These are phyloP conservation scores for Eutypa lata DNA, from an alignment of 2,329 filamentous ascomycete genomes.

Conservation along the genomic window DNA sequence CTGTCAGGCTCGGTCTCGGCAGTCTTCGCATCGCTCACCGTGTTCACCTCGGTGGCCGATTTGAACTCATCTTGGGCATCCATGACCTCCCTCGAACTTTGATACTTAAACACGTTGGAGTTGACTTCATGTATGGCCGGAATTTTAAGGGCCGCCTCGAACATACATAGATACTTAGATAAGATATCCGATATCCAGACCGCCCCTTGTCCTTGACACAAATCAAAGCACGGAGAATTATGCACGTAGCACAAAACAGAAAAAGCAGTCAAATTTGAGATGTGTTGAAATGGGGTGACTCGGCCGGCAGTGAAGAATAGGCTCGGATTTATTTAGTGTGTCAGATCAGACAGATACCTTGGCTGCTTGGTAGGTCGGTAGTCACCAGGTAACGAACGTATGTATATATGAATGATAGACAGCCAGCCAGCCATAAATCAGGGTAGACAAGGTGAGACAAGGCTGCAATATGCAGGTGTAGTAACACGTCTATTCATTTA, in stretches of 20 bases:
- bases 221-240: neutral
- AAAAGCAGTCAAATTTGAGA: too few species aligned
- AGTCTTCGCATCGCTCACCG: conserved; percentile 8
- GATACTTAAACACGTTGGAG: conserved; percentile 1
- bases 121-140: neutral
- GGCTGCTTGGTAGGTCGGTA: too few species aligned
- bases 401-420: too few species aligned
- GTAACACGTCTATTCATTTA: neutral
- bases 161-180: neutral
- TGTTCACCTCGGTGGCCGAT: conserved; percentile 3
- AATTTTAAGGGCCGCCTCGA: neutral
- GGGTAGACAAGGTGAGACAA: neutral
- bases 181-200: too few species aligned
- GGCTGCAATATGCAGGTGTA: neutral
- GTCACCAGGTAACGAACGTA: too few species aligned
- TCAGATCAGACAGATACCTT: too few species aligned
- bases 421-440: too few species aligned
- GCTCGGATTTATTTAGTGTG: too few species aligned
- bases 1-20: conserved; percentile 28
- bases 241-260: too few species aligned
- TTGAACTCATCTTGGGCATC: conserved; percentile 17
- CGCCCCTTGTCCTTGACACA: neutral
- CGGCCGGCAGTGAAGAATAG: too few species aligned
- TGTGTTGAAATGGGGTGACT: too few species aligned
- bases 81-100: conserved; percentile 13